Evolutionary conservation across 139 green algal genomes (phyloP).

Genomic region (Chlamydomonas schloesseri): DNA sequence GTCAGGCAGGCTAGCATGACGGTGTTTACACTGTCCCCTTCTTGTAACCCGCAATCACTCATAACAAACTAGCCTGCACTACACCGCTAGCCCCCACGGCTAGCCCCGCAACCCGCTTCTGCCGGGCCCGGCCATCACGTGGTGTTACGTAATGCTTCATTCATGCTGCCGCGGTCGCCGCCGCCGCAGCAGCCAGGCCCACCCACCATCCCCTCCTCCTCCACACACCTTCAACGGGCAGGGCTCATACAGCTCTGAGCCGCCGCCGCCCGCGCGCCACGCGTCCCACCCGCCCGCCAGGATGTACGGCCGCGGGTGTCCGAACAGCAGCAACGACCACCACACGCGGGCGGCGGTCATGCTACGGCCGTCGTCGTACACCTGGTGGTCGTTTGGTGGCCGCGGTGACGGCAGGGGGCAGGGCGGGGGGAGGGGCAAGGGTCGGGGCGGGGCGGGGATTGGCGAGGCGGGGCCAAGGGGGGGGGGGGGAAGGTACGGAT

Average conservation of each 20-base stretch:
- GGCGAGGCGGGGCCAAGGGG: no score
- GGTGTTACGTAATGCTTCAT: no score
- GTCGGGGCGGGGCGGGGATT: no score
- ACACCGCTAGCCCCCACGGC: no score
- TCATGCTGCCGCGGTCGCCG: no score
- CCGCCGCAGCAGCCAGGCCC: not conserved
- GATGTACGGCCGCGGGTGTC: conserved; percentile 8
- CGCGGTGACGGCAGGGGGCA: no score
- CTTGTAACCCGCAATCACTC: no score
- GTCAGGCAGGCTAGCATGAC: not conserved
- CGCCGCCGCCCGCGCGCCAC: conserved; percentile 1
- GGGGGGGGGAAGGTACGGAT: no score
- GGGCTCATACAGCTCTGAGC: conserved; percentile 45
- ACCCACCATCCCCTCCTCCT: not conserved
- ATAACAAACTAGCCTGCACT: not conserved
- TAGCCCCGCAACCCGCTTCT: no score
- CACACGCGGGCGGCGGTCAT: conserved; percentile 15
- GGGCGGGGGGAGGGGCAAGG: no score
- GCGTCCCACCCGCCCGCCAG: conserved; percentile 43
- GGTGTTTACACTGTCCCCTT: not conserved
- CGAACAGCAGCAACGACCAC: conserved; percentile 47
- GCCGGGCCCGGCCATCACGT: no score
- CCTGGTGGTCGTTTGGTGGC: not conserved
- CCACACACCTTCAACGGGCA: conserved; percentile 48
- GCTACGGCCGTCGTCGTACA: conserved; percentile 29